A percentile compares a stretch with the other conserved stretches of the same genome.
Conservation (phyloP, 768 basidiomycete species). For the Asterophora parasitica region DNA sequence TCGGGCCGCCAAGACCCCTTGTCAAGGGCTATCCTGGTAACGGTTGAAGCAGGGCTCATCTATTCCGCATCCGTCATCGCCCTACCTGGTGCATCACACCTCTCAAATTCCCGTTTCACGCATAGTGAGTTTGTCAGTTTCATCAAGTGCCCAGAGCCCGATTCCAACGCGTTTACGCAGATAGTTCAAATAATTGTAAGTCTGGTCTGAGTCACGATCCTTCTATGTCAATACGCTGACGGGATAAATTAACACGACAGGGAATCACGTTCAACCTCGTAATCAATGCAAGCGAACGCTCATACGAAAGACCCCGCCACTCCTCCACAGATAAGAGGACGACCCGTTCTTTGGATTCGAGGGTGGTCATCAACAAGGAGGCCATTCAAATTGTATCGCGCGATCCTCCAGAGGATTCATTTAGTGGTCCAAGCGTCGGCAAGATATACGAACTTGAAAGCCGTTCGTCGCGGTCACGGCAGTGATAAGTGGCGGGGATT, state of each 20-base stretch:
- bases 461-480: too few species aligned
- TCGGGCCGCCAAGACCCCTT: conserved; percentile 8
- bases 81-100: conserved; percentile 5
- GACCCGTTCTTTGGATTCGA: neutral
- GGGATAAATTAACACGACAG: conserved; percentile 1
- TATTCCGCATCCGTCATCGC: conserved; percentile 13
- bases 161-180: neutral
- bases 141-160: too few species aligned
- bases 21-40: conserved; percentile 13
- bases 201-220: neutral
- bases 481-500: too few species aligned
- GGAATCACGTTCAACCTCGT: conserved; percentile 14
- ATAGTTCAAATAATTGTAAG: conserved; percentile 13
- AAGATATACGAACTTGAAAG: neutral
- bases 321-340: conserved; percentile 4
- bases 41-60: conserved; percentile 14
- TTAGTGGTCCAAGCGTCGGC: neutral
- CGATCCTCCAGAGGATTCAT: conserved; percentile 1
- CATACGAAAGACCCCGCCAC: neutral
- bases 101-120: conserved; percentile 13
- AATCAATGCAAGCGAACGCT: conserved; percentile 7
- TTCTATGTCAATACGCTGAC: neutral
- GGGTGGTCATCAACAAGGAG: conserved; percentile 8
- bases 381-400: conserved; percentile 1
- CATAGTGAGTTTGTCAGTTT: conserved; percentile 11